These are phyloP conservation scores for Neodidymelliopsis sp. DNA, from an alignment of 2,329 filamentous ascomycete species.

Conservation along the genomic window DNA sequence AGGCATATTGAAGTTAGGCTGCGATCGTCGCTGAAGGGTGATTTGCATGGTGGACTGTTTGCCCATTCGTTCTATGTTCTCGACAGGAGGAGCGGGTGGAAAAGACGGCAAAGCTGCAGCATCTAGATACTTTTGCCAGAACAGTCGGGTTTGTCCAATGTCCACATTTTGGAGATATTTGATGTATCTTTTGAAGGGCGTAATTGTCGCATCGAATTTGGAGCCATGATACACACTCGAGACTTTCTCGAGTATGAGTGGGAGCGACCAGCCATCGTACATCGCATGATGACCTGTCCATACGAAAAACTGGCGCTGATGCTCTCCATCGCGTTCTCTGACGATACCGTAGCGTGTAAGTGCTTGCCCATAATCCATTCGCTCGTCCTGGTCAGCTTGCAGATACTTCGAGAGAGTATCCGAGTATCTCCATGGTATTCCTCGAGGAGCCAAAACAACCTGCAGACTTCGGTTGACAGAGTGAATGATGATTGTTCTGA, in stretches of 20 bases:
- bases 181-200: too few species aligned
- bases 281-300: slow-evolving; percentile 37
- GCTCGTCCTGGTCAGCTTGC: background rate
- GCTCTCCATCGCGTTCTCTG: slow-evolving; percentile 15
- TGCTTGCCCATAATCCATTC: background rate
- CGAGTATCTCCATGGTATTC: background rate
- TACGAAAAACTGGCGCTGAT: slow-evolving; percentile 29
- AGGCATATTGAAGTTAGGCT: background rate
- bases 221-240: too few species aligned
- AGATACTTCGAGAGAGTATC: background rate
- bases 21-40: too few species aligned
- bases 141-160: too few species aligned
- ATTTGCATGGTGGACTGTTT: too few species aligned
- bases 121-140: too few species aligned
- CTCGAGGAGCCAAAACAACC: background rate
- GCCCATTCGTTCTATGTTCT: too few species aligned
- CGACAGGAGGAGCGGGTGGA: too few species aligned
- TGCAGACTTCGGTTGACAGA: background rate
- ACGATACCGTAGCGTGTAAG: background rate
- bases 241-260: slow-evolving; percentile 20
- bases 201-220: too few species aligned
- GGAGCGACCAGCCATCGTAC: slow-evolving; percentile 34
- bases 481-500: background rate
- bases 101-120: too few species aligned
- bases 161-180: too few species aligned